A percentile compares a stretch with the other conserved stretches of the same genome.
phyloP scores from a whole-genome alignment of 2,329 filamentous ascomycete genomes.

The Beauveria caledonica region DNA sequence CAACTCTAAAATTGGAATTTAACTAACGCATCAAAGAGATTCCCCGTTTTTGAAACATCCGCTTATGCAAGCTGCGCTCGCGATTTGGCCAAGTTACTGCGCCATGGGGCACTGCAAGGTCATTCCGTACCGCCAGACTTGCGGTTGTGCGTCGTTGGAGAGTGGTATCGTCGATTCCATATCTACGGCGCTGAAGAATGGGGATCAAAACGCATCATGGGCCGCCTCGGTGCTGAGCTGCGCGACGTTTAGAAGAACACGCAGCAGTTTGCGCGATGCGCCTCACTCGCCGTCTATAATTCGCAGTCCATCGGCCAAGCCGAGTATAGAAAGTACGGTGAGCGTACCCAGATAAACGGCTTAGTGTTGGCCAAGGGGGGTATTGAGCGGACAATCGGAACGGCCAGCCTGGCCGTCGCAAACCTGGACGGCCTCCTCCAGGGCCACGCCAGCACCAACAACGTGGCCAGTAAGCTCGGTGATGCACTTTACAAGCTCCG shows the following conservation, averaged over 20 bases:
- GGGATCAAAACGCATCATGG: neutral
- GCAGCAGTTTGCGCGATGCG: neutral
- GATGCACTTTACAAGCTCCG: neutral
- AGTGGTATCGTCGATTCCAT: neutral
- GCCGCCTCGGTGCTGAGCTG: neutral
- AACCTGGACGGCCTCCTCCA: neutral
- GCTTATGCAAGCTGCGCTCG: neutral
- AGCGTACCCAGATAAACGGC: accelerated
- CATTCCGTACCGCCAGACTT: neutral
- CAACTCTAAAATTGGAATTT: too few relatives aligned
- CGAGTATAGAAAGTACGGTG: accelerated
- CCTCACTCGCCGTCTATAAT: neutral
- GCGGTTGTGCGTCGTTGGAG: neutral
- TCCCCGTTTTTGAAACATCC: too few relatives aligned
- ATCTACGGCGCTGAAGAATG: neutral
- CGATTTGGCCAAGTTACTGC: neutral
- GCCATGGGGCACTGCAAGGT: neutral
- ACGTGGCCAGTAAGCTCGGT: neutral
- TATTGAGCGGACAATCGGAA: neutral
- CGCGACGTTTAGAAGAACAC: neutral
- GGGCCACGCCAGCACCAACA: neutral
- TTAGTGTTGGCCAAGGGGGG: neutral
- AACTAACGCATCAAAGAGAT: neutral
- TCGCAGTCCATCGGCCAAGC: neutral
- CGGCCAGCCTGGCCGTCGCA: neutral